phyloP scores from a whole-genome alignment of 495 filamentous ascomycete species.

The Penicillium salamii region DNA sequence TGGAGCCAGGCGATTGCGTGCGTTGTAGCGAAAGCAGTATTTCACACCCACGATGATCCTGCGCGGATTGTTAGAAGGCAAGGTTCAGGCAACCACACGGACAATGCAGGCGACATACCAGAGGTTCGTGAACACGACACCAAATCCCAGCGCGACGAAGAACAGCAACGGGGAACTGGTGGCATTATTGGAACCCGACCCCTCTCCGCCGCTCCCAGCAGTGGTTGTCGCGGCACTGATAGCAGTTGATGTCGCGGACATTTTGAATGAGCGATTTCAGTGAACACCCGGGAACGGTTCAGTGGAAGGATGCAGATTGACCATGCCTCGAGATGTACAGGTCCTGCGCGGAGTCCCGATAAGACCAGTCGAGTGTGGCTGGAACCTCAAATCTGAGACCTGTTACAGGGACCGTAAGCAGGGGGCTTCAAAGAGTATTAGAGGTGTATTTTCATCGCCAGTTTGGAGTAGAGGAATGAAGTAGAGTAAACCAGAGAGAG shows the following conservation, averaged over 20 bases:
- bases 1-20: slow-evolving; percentile 77
- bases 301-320: too few relatives aligned
- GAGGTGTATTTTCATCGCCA: too few relatives aligned
- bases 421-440: too few relatives aligned
- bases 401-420: too few relatives aligned
- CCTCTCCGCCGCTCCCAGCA: slow-evolving; percentile 2
- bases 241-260: slow-evolving; percentile 23
- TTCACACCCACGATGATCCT: slow-evolving; percentile 99
- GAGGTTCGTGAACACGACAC: slow-evolving; percentile 97
- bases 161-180: slow-evolving; percentile 92
- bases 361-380: too few relatives aligned
- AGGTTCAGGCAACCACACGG: not conserved
- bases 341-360: too few relatives aligned
- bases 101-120: slow-evolving; percentile 59
- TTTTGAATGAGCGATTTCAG: slow-evolving; percentile 2
- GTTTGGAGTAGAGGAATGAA: too few relatives aligned
- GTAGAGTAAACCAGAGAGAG: too few relatives aligned
- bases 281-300: not conserved
- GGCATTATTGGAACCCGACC: slow-evolving; percentile 13
- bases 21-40: slow-evolving; percentile 98
- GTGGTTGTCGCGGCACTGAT: slow-evolving; percentile 22
- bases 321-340: too few relatives aligned
- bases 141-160: slow-evolving; percentile 96
- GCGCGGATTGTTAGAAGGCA: slow-evolving; percentile 8
- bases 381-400: too few relatives aligned